Conservation (phyloP, 2,329 filamentous ascomycete species). For the Ampelomyces quisqualis region DNA sequence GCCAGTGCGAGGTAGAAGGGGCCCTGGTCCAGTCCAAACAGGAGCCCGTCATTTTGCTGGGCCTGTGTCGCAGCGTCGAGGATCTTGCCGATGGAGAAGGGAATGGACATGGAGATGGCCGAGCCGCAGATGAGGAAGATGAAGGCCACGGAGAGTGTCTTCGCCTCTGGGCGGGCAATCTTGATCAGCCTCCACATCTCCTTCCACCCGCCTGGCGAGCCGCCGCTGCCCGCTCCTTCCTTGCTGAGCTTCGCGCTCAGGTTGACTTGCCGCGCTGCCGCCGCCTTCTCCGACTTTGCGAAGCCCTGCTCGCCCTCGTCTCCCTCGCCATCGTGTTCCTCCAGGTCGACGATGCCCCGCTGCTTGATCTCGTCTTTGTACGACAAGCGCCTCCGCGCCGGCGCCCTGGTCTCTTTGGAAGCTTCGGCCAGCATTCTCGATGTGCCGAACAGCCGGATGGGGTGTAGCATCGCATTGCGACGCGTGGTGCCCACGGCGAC, state of each 20-base stretch:
- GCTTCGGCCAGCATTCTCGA: conserved; percentile 33
- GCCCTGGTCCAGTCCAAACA: conserved; percentile 81
- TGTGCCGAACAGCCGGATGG: conserved; percentile 30
- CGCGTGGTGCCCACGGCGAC: conserved; percentile 22
- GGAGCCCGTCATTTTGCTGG: conserved; percentile 60
- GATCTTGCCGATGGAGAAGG: conserved; percentile 94
- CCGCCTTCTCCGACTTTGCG: conserved; percentile 76
- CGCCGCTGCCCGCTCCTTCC: conserved; percentile 58
- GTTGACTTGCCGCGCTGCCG: conserved; percentile 85
- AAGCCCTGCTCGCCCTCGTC: conserved; percentile 64
- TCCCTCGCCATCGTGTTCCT: conserved; percentile 50
- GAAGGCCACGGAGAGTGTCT: conserved; percentile 78
- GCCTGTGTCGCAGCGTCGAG: conserved; percentile 84
- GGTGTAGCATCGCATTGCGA: conserved; percentile 29
- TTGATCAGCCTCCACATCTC: conserved; percentile 87
- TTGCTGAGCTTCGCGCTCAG: conserved; percentile 84
- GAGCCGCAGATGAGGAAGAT: conserved; percentile 85
- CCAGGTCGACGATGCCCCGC: conserved; percentile 37
- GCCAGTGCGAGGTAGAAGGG: conserved; percentile 86
- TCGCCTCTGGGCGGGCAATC: conserved; percentile 83
- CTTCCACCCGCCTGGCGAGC: conserved; percentile 57
- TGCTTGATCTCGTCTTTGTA: conserved; percentile 45
- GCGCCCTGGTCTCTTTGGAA: conserved; percentile 15
- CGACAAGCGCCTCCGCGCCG: conserved; percentile 30
- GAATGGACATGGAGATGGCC: conserved; percentile 90